Conservation (phyloP, 2,329 filamentous ascomycete genomes). For the Microdochium nivale region DNA sequence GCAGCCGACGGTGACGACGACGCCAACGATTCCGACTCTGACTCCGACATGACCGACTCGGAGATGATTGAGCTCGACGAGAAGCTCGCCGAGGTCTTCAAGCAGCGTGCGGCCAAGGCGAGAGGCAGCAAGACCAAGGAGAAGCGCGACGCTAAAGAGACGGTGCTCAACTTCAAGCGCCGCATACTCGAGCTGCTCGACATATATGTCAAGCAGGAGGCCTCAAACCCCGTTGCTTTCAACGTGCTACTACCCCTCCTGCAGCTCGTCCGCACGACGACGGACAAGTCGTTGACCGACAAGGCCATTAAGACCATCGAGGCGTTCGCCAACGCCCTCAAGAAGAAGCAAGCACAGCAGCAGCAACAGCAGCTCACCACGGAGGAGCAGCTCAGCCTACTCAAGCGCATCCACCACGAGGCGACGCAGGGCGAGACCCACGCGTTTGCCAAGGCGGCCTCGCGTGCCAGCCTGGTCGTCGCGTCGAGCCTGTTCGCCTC, state of each 20-base stretch:
- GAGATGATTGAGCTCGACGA: conserved; percentile 88
- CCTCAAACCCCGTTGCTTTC: conserved; percentile 57
- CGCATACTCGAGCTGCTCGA: conserved; percentile 81
- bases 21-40: conserved; percentile 49
- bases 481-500: conserved; percentile 49
- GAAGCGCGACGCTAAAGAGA: conserved; percentile 79
- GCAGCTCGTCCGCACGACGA: conserved; percentile 67
- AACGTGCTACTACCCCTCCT: conserved; percentile 68
- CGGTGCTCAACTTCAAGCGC: conserved; percentile 90
- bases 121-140: conserved; percentile 63
- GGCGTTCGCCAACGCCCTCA: conserved; percentile 60
- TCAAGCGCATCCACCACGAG: conserved; percentile 62
- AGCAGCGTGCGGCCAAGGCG: conserved; percentile 58
- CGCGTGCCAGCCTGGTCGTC: conserved; percentile 60
- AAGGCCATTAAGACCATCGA: conserved; percentile 67
- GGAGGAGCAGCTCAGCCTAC: conserved; percentile 38
- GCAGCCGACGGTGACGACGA: conserved; percentile 15
- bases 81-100: conserved; percentile 78
- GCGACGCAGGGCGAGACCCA: conserved; percentile 55
- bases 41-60: conserved; percentile 87
- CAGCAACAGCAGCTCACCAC: conserved; percentile 11
- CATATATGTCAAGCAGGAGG: conserved; percentile 75
- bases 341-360: conserved; percentile 41
- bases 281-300: conserved; percentile 64
- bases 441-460: conserved; percentile 66